phyloP scores from a whole-genome alignment of 257 asterid species.

The Salvia rosmarinus region DNA sequence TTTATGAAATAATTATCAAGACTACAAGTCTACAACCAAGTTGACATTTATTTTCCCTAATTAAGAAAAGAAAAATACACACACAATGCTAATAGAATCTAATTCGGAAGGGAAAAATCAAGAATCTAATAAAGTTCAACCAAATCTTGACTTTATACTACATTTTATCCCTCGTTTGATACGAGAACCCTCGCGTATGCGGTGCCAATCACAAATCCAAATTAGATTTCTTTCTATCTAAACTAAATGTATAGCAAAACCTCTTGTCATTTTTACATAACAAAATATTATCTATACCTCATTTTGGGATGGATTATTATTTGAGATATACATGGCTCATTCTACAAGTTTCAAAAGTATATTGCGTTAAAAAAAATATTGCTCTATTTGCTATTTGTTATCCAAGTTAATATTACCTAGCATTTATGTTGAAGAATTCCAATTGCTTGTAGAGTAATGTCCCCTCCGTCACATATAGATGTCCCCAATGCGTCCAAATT shows the following conservation, averaged over 20 bases:
- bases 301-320: background rate
- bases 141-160: slow-evolving; percentile 37
- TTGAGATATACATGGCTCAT: background rate
- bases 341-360: too few relatives aligned
- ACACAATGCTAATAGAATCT: slow-evolving; percentile 19
- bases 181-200: slow-evolving; percentile 16
- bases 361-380: too few relatives aligned
- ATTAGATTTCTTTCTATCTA: slow-evolving; percentile 19
- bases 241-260: slow-evolving; percentile 16
- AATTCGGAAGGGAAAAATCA: background rate
- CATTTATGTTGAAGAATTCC: too few relatives aligned
- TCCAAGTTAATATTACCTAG: too few relatives aligned
- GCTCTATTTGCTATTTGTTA: too few relatives aligned
- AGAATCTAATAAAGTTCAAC: slow-evolving; percentile 25
- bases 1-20: too few relatives aligned
- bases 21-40: background rate
- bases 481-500: too few relatives aligned
- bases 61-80: background rate
- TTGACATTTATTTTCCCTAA: background rate
- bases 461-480: too few relatives aligned
- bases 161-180: slow-evolving; percentile 21
- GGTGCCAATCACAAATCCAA: slow-evolving; percentile 9
- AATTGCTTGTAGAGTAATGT: too few relatives aligned
- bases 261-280: background rate
- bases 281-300: background rate